Evolutionary conservation across 2,329 filamentous ascomycete species (phyloP), one percentile per base, ranked within the genome.

Genomic region (Aureobasidium sp.): DNA sequence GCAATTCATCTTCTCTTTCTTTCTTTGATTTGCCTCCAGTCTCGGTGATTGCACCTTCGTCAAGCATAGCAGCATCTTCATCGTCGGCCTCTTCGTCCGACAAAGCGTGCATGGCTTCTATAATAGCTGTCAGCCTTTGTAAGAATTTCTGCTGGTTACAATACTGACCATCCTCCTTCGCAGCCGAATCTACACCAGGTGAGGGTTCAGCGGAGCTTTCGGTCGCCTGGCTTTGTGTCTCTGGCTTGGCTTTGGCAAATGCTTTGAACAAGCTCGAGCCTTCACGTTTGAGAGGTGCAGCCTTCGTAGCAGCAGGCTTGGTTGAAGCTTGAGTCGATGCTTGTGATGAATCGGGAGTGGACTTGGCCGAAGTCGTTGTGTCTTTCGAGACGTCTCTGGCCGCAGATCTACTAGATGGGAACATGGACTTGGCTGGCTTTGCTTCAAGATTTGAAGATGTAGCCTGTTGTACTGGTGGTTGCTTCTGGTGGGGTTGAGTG

Each of bases 241-340:
- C 90, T 5, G 86, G 78, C 68, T 86, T 87, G 2, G 80, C 73
- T 44, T 69, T 90, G 15, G 89, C 88, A 71, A 95, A 95, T 0
- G 90, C 88, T 64, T 87, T 87, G 80, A 94, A 91, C 29, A 95
- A 84, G 63, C 84, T 83, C 2, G 86, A 84, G 17, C 77, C 79
- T 59, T 83, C 82, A 62, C 83, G 83, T 69, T 89, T 90, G 2
- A 81, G 66, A 6, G 74, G 71, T 2, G 77, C 69, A 20, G 72
- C 63, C 66, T 79, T 80, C 57, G 72, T 66, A 64, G 72, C 79
- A 62, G 72, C 66, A 64, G 71, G 63, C 65, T 69, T 64, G 69
- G 77, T 64, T 69, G 72, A 69, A 46, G 73, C 52, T 20, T 69
- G 69, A 52, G 62, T 66, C 1, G 67, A 57, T 34, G 63, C 55